Evolutionary conservation across 2,329 filamentous ascomycete species (phyloP), one percentile per base, ranked within the genome.

Genomic region (Zasmidium angulare): DNA sequence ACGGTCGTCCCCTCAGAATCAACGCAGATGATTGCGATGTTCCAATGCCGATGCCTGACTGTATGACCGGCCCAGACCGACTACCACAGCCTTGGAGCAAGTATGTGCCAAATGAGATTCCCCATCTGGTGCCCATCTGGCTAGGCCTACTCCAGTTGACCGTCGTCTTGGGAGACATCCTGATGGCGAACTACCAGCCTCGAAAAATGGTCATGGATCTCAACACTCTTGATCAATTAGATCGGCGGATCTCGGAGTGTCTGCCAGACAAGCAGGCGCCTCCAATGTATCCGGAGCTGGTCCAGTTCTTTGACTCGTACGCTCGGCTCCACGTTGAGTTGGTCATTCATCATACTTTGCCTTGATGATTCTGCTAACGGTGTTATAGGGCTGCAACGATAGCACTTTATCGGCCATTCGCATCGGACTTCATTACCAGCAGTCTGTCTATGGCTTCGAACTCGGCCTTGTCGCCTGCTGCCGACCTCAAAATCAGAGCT

Each of bases 11-110:
- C 14, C 51, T 57, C 3, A 40, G 60, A n/a, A 62, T 62, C 23
- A 55, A 62, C 24, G 50, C 55, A 11, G 54, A 53, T 11, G 60
- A 62, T 47, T 62, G 60, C 29, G 54, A 59, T 31, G 57, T 62
- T 14, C 47, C 60, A 12, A 60, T 58, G 60, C 57, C 58, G 31
- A 51, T 48, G 17, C 22, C 54, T 3, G 60, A 60, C 23, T 52
- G 52, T 10, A 46, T 62, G 47, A 14, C 51, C 40, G 57, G 59
- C n/a, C 40, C 57, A 2, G 54, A 58, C 24, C 58, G 55, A 23
- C 53, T 57, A 10, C 53, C 53, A 2, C 31, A 52, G 10, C 24
- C 55, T 6, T 56, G 53, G 21, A 51, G 24, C 21, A 58, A 56
- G 20, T 62, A 58, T 23, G 58, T 60, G 3, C 50, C 57, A 7